These are phyloP conservation scores for Dioscorea alata DNA, from an alignment of 106 monocot species.

Conservation along the genomic window DNA sequence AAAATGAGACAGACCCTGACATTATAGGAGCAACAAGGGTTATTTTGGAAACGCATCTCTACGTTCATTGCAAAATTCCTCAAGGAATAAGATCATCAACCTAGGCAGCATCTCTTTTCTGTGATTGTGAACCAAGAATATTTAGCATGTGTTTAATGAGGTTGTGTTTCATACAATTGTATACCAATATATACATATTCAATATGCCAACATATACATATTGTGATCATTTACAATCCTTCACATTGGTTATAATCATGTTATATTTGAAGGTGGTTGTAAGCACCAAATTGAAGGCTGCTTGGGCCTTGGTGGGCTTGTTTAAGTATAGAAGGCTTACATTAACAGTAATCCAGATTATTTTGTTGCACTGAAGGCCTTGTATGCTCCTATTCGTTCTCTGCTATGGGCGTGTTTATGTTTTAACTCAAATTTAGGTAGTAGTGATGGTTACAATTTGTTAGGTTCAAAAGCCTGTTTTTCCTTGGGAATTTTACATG, in stretches of 20 bases:
- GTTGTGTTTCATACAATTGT: too few relatives aligned
- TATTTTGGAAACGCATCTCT: conserved; percentile 57
- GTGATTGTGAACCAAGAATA: too few relatives aligned
- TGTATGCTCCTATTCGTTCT: background rate
- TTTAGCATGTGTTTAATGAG: too few relatives aligned
- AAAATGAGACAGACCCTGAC: too few relatives aligned
- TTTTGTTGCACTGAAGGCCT: conserved; percentile 79
- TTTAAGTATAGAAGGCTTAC: conserved; percentile 74
- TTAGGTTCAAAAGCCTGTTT: conserved; percentile 81
- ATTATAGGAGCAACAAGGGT: conserved; percentile 39
- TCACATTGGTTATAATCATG: background rate
- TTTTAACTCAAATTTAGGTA: background rate
- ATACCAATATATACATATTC: too few relatives aligned
- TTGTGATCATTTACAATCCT: too few relatives aligned
- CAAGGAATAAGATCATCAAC: conserved; percentile 71
- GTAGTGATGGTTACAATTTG: background rate
- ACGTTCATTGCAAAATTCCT: conserved; percentile 36
- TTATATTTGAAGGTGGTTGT: conserved; percentile 38
- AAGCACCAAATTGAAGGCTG: conserved; percentile 90
- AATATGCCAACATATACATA: too few relatives aligned
- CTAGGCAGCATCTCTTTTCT: conserved; percentile 42
- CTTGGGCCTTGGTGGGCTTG: conserved; percentile 77
- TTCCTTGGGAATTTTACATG: conserved; percentile 97
- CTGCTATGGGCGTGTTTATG: background rate
- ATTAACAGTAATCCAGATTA: conserved; percentile 68